Conservation (phyloP, 169 alveolate species). For the Babesia bigemina region DNA sequence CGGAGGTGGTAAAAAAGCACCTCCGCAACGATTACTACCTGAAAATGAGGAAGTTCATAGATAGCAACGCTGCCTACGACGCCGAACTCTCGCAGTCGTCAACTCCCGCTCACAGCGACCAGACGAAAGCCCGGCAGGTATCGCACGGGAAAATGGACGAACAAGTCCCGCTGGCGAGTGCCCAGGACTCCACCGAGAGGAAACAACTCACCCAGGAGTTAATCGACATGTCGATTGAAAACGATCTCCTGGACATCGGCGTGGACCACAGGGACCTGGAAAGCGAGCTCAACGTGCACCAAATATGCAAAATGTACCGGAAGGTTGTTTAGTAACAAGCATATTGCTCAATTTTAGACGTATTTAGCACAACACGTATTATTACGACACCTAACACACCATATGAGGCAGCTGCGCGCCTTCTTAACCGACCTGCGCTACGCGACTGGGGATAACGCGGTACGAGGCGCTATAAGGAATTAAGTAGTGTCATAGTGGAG, state of each 20-base stretch:
- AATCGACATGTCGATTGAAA: conserved; percentile 44
- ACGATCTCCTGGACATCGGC: conserved; percentile 54
- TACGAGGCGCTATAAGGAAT: neutral
- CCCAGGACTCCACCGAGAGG: conserved; percentile 26
- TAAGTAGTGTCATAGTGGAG: neutral
- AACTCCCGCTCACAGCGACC: neutral
- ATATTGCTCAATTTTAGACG: neutral
- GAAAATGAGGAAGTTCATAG: conserved; percentile 15
- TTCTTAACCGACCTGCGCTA: neutral
- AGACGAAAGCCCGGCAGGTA: neutral
- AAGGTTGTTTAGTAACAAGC: conserved; percentile 3
- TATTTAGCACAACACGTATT: neutral
- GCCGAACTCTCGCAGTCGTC: conserved; percentile 3
- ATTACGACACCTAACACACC: neutral
- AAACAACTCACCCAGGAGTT: conserved; percentile 39
- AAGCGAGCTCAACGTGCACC: conserved; percentile 49
- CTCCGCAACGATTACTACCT: conserved; percentile 32
- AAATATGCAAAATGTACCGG: conserved; percentile 53
- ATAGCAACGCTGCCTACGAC: neutral
- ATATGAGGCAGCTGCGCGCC: conserved; percentile 23
- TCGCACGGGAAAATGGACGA: neutral
- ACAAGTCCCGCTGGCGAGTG: neutral
- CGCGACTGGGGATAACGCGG: neutral
- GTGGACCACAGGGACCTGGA: conserved; percentile 20
- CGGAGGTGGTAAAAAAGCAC: conserved; percentile 48